Evolutionary conservation across 257 asterid species (phyloP).

Genomic region (Nicotiana obtusifolia): DNA sequence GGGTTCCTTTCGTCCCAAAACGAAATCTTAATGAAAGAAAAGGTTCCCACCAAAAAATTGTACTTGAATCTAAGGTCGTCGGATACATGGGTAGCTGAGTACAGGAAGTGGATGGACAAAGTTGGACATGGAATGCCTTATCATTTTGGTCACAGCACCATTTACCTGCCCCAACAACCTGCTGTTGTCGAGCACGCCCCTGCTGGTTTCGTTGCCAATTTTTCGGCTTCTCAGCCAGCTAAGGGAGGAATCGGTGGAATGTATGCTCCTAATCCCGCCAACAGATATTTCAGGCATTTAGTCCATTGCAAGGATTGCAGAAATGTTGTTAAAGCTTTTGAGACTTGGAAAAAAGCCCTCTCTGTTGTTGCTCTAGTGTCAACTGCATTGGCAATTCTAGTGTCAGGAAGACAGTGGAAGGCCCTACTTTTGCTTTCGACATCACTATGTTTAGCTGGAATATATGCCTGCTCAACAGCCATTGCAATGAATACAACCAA

Average conservation of each 20-base stretch:
- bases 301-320: slow-evolving; percentile 73
- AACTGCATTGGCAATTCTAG: slow-evolving; percentile 69
- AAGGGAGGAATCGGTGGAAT: slow-evolving; percentile 78
- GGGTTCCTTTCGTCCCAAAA: slow-evolving; percentile 95
- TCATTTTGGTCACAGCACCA: slow-evolving; percentile 67
- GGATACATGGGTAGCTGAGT: slow-evolving; percentile 81
- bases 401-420: slow-evolving; percentile 81
- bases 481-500: slow-evolving; percentile 65
- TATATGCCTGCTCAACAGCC: slow-evolving; percentile 51
- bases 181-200: slow-evolving; percentile 97
- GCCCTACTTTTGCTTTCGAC: slow-evolving; percentile 47
- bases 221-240: slow-evolving; percentile 87
- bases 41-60: slow-evolving; percentile 67
- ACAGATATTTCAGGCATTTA: slow-evolving; percentile 75
- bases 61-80: slow-evolving; percentile 75
- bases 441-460: slow-evolving; percentile 58
- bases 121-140: slow-evolving; percentile 97
- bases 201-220: slow-evolving; percentile 70
- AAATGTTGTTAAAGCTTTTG: slow-evolving; percentile 37
- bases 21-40: slow-evolving; percentile 71
- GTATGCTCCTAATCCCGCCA: slow-evolving; percentile 65
- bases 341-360: slow-evolving; percentile 56
- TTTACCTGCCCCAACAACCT: slow-evolving; percentile 54
- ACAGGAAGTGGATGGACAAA: slow-evolving; percentile 93
- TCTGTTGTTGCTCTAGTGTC: slow-evolving; percentile 52